Conservation (phyloP, 2,329 filamentous ascomycete genomes). For the Pseudocercospora eumusae region DNA sequence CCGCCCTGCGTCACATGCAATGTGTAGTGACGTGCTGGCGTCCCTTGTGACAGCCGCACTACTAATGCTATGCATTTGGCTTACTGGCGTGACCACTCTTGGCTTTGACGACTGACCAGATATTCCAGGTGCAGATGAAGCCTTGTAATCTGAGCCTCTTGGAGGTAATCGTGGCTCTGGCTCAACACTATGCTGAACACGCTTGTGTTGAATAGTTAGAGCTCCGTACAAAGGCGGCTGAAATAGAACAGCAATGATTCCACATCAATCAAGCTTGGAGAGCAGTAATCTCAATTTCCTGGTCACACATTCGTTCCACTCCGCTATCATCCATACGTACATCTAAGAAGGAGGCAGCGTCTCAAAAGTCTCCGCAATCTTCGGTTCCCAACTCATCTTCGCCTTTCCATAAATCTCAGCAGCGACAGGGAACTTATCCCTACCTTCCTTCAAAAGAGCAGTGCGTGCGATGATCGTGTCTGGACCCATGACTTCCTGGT, state of each 20-base stretch:
- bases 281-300: too few species aligned
- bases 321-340: background rate
- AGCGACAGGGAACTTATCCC: conserved; percentile 51
- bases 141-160: too few species aligned
- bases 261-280: too few species aligned
- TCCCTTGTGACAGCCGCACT: background rate
- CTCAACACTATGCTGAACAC: too few species aligned
- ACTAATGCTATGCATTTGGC: background rate
- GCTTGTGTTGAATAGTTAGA: too few species aligned
- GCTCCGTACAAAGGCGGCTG: too few species aligned
- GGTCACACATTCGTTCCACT: too few species aligned
- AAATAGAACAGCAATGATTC: too few species aligned
- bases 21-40: conserved; percentile 1
- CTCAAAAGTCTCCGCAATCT: conserved; percentile 52
- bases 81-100: too few species aligned
- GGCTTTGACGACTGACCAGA: too few species aligned
- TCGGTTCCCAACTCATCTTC: conserved; percentile 54
- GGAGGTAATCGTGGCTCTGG: too few species aligned
- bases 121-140: too few species aligned
- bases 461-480: conserved; percentile 58
- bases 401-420: conserved; percentile 60
- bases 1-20: conserved; percentile 2
- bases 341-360: conserved; percentile 46
- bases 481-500: conserved; percentile 54
- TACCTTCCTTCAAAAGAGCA: conserved; percentile 48